phyloP scores from a whole-genome alignment of 805 yeast genomes.

The Wickerhamiella brachini region DNA sequence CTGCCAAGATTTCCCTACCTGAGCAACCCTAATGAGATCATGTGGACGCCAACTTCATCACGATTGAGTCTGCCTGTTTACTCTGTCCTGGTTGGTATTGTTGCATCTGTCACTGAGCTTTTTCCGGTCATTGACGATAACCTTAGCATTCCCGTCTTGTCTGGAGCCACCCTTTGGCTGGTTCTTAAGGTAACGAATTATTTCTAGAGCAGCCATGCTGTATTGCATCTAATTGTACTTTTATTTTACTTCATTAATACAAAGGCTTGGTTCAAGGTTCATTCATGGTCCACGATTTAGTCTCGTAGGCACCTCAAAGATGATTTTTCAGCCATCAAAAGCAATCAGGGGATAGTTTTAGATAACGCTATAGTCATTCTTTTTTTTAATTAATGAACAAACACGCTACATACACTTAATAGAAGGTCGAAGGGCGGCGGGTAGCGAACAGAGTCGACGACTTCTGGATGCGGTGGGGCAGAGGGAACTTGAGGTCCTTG shows the following conservation, averaged over 20 bases:
- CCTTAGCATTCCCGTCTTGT: conserved; percentile 81
- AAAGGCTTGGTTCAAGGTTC: too few relatives aligned
- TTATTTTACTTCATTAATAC: background rate
- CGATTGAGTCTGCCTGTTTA: conserved; percentile 37
- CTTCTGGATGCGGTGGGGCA: conserved; percentile 98
- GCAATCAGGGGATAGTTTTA: background rate
- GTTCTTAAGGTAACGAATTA: conserved; percentile 24
- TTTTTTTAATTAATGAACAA: background rate
- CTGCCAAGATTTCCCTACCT: conserved; percentile 47
- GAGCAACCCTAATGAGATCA: conserved; percentile 42
- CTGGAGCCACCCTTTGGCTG: conserved; percentile 49
- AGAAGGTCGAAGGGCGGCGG: conserved; percentile 94
- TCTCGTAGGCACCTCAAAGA: too few relatives aligned
- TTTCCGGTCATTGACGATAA: conserved; percentile 82
- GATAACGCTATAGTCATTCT: background rate
- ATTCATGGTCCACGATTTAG: too few relatives aligned
- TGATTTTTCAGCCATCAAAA: too few relatives aligned
- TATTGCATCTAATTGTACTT: background rate
- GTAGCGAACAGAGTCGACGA: conserved; percentile 75
- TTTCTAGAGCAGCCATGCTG: background rate
- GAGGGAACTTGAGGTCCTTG: conserved; percentile 97
- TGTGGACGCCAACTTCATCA: conserved; percentile 55
- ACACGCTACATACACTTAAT: conserved; percentile 37
- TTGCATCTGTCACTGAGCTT: conserved; percentile 80
- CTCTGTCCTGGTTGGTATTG: conserved; percentile 55